Evolutionary conservation across 768 basidiomycete genomes (phyloP).

Genomic region (Fomitopsis serialis): DNA sequence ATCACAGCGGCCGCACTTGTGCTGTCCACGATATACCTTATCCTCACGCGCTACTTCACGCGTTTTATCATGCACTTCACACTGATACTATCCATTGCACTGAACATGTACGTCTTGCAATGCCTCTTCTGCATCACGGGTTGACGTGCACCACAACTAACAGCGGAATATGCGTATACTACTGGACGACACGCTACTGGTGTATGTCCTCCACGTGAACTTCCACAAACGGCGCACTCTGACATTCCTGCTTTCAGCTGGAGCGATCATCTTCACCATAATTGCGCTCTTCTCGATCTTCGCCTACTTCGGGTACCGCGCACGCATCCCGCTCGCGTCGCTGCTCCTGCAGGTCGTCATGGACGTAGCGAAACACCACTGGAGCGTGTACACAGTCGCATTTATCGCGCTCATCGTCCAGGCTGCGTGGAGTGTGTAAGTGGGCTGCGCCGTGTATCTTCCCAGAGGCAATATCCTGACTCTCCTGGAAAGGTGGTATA

Average conservation of each 20-base stretch:
- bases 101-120: slow-evolving; percentile 51
- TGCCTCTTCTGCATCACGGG: not conserved
- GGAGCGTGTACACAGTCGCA: slow-evolving; percentile 73
- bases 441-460: slow-evolving; percentile 5
- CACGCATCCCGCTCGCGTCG: slow-evolving; percentile 75
- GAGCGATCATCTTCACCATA: slow-evolving; percentile 79
- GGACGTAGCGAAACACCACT: slow-evolving; percentile 81
- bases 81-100: slow-evolving; percentile 51
- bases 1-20: slow-evolving; percentile 64
- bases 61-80: slow-evolving; percentile 74
- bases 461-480: slow-evolving; percentile 3
- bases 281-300: slow-evolving; percentile 73
- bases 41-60: slow-evolving; percentile 70
- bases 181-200: slow-evolving; percentile 66
- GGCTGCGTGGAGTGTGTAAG: slow-evolving; percentile 64
- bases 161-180: slow-evolving; percentile 71
- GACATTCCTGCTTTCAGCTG: no score
- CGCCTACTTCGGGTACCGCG: slow-evolving; percentile 66
- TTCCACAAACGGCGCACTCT: not conserved
- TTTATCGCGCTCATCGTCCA: slow-evolving; percentile 68
- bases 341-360: slow-evolving; percentile 78
- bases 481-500: slow-evolving; percentile 56
- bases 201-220: slow-evolving; percentile 31
- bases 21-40: slow-evolving; percentile 61
- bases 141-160: slow-evolving; percentile 6